Evolutionary conservation across 192 early-diverging fungal species (phyloP).

Genomic region (Chytriomyces confervae): DNA sequence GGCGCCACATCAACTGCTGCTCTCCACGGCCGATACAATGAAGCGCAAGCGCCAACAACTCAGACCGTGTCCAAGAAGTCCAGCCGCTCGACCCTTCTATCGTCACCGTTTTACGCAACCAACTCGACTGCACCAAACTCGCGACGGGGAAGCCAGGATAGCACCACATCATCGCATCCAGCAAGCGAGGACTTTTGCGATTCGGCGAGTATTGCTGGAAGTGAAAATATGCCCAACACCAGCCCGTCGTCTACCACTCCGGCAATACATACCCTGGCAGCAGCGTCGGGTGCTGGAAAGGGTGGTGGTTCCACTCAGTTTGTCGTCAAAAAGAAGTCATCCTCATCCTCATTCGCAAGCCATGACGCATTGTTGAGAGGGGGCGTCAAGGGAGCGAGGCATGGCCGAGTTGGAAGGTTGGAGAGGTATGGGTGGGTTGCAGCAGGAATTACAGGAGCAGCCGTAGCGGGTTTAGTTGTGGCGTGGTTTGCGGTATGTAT

Average conservation of each 20-base stretch:
- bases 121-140: background rate
- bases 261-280: too few relatives aligned
- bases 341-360: background rate
- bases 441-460: background rate
- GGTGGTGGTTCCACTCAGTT: background rate
- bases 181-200: too few relatives aligned
- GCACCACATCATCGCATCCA: too few relatives aligned
- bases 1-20: background rate
- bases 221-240: too few relatives aligned
- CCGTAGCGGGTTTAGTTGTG: background rate
- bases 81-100: background rate
- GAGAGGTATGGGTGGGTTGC: background rate
- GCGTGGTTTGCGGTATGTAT: constrained; percentile 7
- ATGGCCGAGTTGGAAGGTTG: background rate
- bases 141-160: background rate
- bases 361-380: background rate
- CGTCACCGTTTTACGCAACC: background rate
- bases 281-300: too few relatives aligned
- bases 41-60: background rate
- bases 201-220: too few relatives aligned
- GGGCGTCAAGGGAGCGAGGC: background rate
- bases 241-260: too few relatives aligned
- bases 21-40: background rate
- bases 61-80: background rate
- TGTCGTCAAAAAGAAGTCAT: background rate